Evolutionary conservation across 805 yeast species (phyloP).

Genomic region (Candida chauliodis): DNA sequence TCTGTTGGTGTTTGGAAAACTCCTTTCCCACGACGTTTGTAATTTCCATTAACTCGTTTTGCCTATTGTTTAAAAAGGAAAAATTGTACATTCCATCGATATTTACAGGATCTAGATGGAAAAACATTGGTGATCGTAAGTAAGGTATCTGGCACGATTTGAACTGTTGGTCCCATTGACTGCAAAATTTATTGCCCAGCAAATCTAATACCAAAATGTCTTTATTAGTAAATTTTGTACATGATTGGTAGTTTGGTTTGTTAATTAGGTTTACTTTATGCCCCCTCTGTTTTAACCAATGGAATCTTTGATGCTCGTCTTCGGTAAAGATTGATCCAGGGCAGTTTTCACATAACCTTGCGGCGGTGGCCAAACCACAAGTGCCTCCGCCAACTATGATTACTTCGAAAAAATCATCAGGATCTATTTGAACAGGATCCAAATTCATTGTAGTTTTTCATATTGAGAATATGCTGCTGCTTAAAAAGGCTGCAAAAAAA

Average conservation of each 20-base stretch:
- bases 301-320: constrained; percentile 45
- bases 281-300: constrained; percentile 38
- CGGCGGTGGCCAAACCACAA: constrained; percentile 39
- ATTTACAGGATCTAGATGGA: constrained; percentile 44
- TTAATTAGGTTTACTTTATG: constrained; percentile 23
- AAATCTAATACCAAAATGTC: constrained; percentile 38
- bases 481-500: constrained; percentile 6
- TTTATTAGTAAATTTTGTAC: constrained; percentile 14
- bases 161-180: constrained; percentile 45
- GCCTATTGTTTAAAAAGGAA: constrained; percentile 30
- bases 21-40: constrained; percentile 43
- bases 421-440: constrained; percentile 7
- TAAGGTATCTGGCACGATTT: constrained; percentile 38
- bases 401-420: constrained; percentile 28
- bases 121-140: constrained; percentile 46
- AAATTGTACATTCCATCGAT: constrained; percentile 42
- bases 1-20: constrained; percentile 40
- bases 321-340: constrained; percentile 45
- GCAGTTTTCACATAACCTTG: constrained; percentile 39
- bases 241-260: constrained; percentile 9
- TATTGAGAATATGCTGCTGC: neutral
- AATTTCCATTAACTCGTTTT: constrained; percentile 38
- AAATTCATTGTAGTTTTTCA: constrained; percentile 2
- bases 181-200: constrained; percentile 28
- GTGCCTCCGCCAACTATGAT: constrained; percentile 47